Base-by-base conservation (phyloP, 1,284 basidiomycete genomes). In the Phlebopus sp. region DNA sequence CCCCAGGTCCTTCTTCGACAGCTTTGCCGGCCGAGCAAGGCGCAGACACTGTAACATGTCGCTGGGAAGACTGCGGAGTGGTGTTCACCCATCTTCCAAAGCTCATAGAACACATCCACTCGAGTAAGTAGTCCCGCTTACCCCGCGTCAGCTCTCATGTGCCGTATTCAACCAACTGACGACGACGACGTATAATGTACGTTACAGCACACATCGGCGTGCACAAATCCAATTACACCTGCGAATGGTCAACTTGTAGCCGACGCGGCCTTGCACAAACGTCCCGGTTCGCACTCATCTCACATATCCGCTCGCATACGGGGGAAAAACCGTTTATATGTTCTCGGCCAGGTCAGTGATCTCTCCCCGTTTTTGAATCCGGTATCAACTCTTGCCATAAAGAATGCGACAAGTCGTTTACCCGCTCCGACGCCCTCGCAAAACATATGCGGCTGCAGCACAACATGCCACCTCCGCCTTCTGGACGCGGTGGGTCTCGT, bases 321-420 rank as follows among this genome's bases (percentile, higher is more conserved):
- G 92, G 92, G 39, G 92, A 95, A 68, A 93, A 93, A 61, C 92
- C 92, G 0, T 95, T 92, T 59, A 84, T 79, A n/a, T 95, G 92
- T 62, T 73, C 84, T 2, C 70, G 79, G 51, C 84, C 90, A 61
- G 89, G 90, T 87, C 52, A 56, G 78, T 70, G 7, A 29, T 8
- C 44, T 32, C 42, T 27, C 11, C 11, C 34, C 17, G 27, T 7
- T 44, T 46, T 41, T 14, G 15, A 21, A 38, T 42, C 47, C 14
- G 35, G 29, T n/a, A 13, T 14, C 15, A 14, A 42, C 56, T 21
- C 47, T 42, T 7, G 1, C 18, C 2, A 6, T n/a, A 39, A 34
- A 90, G 92, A 94, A 69, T 95, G 92, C 62, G 92, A 95, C 73
- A 94, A 92, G 64, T 88, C 89, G 0, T 95, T 95, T 64, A 93